Base-by-base conservation (phyloP, 1,284 basidiomycete genomes). In the Stereum hirsutum region DNA sequence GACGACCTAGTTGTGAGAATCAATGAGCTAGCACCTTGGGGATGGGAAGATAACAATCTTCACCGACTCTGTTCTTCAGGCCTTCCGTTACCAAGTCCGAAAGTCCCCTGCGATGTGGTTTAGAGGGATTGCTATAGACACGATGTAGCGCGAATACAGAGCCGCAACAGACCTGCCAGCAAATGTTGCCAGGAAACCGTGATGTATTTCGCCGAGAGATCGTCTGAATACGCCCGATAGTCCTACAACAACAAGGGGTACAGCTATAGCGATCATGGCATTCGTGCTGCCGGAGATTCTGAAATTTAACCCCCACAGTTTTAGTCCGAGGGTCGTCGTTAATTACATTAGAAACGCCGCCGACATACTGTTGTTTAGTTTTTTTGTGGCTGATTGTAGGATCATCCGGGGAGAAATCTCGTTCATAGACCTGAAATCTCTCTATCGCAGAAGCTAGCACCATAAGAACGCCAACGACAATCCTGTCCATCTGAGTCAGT, bases 61-160 rank as follows among this genome's bases (percentile, higher is more conserved):
- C 49, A 74, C 78, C 80, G 23, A 83, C 68, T 54, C 67, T 61
- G 50, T 79, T 75, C 51, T 84, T 85, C 44, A 82, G 52, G 20
- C 69, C 60, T 40, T 70, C 69, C 4, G 78, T 80, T 26, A 76
- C 59, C 1, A 79, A 53, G 2, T 62, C 60, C 15, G 69, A 60
- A 31, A 78, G 54, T 3, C 66, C 69, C 44, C 76, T 79, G 43
- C 17, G 39, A 12, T 26, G 21, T 36, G 8, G 24, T 10, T 32
- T 19, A 33, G 8, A 31, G 11, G 32, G 5, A 42, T 26, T 5
- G 32, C 30, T 20, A 10, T 0, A 17, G 33, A 19, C 10, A 20
- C 1, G 32, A 21, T 6, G 25, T 41, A 14, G 15, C 10, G 20
- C 20, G 15, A 23, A n/a, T 14, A 28, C 17, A 2, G 17, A 20